Evolutionary conservation across 179 eudicot species (phyloP).

Genomic region (Amaranthus tricolor): DNA sequence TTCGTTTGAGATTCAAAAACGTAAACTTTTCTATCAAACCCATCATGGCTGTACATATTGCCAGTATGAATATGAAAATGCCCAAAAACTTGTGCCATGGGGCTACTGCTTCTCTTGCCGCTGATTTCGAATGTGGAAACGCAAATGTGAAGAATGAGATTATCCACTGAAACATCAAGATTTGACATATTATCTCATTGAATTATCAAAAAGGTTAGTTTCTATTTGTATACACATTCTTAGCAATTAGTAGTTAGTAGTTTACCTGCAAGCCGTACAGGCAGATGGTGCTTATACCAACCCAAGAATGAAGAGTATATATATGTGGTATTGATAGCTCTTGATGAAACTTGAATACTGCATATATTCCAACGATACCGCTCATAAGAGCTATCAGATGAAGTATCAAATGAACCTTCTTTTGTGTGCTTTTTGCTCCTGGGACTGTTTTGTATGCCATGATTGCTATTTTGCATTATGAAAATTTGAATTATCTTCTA

Average conservation of each 20-base stretch:
- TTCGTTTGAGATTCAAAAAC: slow-evolving; percentile 23
- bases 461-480: slow-evolving; percentile 34
- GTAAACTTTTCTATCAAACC: slow-evolving; percentile 49
- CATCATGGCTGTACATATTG: slow-evolving; percentile 37
- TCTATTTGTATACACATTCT: too few relatives aligned
- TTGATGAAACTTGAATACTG: slow-evolving; percentile 52
- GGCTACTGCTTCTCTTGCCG: slow-evolving; percentile 32
- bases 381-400: slow-evolving; percentile 42
- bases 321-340: slow-evolving; percentile 31
- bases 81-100: slow-evolving; percentile 64
- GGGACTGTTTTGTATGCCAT: slow-evolving; percentile 53
- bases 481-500: neutral
- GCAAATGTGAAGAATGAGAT: slow-evolving; percentile 40
- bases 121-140: slow-evolving; percentile 36
- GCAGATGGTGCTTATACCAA: slow-evolving; percentile 50
- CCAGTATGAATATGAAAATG: slow-evolving; percentile 42
- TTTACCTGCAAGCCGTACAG: slow-evolving; percentile 55
- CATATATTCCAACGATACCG: slow-evolving; percentile 49
- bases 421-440: slow-evolving; percentile 31
- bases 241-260: neutral
- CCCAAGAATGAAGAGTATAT: slow-evolving; percentile 61
- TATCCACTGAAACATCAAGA: slow-evolving; percentile 38
- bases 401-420: slow-evolving; percentile 38
- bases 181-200: neutral
- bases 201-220: neutral